A percentile compares a stretch with the other conserved stretches of the same genome.
Conservation (phyloP, 1,139 yeast genomes). For the Torulaspora pretoriensis region DNA sequence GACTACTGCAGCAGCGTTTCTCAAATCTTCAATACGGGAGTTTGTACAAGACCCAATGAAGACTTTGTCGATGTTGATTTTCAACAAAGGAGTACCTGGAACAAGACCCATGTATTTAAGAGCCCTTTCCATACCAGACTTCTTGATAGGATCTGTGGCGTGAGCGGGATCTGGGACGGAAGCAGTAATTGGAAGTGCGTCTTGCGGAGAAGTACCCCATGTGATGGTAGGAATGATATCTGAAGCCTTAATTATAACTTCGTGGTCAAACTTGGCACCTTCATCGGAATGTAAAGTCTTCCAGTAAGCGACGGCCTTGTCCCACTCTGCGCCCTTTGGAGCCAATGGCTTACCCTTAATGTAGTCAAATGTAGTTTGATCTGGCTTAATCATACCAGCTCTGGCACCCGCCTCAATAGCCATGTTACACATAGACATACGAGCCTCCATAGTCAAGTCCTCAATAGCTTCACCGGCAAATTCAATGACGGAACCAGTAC, state of each 20-base stretch:
- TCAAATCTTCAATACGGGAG: slow-evolving; percentile 93
- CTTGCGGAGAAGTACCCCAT: slow-evolving; percentile 99
- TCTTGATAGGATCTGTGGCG: slow-evolving; percentile 68
- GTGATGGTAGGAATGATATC: slow-evolving; percentile 95
- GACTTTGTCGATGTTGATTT: slow-evolving; percentile 79
- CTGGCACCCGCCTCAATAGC: slow-evolving; percentile 98
- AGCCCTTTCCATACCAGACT: slow-evolving; percentile 85
- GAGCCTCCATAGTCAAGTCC: slow-evolving; percentile 90
- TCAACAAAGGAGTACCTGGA: slow-evolving; percentile 75
- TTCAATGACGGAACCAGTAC: slow-evolving; percentile 95
- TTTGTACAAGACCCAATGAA: slow-evolving; percentile 98
- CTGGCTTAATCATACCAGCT: slow-evolving; percentile 99
- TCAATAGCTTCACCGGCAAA: slow-evolving; percentile 94
- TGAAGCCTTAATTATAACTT: slow-evolving; percentile 71
- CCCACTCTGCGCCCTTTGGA: slow-evolving; percentile 92
- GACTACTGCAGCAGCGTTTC: slow-evolving; percentile 92
- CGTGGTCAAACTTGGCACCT: slow-evolving; percentile 84
- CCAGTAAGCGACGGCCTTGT: slow-evolving; percentile 90
- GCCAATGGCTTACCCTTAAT: slow-evolving; percentile 92
- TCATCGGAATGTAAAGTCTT: slow-evolving; percentile 78
- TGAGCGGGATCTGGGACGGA: slow-evolving; percentile 82
- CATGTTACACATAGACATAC: slow-evolving; percentile 99
- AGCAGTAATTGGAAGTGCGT: slow-evolving; percentile 91
- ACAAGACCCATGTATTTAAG: slow-evolving; percentile 84
- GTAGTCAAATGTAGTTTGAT: slow-evolving; percentile 79